Conservation (phyloP, 1,284 basidiomycete genomes). For the Cerrena zonata region DNA sequence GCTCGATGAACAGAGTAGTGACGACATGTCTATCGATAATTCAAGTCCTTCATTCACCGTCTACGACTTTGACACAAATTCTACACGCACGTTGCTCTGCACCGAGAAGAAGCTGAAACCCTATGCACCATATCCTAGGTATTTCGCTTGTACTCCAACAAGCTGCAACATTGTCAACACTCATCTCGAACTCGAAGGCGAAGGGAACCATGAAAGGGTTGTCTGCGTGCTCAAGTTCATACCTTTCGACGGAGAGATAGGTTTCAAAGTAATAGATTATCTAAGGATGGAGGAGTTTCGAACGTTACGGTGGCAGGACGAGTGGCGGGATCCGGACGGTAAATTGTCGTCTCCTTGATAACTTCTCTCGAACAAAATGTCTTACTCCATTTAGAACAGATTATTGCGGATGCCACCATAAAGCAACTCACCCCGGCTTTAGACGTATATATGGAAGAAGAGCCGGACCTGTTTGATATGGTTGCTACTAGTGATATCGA, state of each 20-base stretch:
- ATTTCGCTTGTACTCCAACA: slow-evolving; percentile 32
- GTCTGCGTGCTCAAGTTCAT: slow-evolving; percentile 21
- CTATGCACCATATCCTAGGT: slow-evolving; percentile 18
- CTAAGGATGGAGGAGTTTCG: slow-evolving; percentile 15
- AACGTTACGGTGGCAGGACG: slow-evolving; percentile 31
- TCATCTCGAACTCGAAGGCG: background rate
- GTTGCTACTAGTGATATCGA: background rate
- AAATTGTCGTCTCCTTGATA: slow-evolving; percentile 13
- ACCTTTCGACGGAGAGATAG: slow-evolving; percentile 32
- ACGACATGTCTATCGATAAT: no score
- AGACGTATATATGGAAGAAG: background rate
- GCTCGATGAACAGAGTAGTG: no score
- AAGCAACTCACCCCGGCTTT: background rate
- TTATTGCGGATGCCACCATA: background rate
- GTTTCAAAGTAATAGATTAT: slow-evolving; percentile 25
- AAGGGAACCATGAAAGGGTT: background rate
- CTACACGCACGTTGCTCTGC: background rate
- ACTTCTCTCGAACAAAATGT: background rate
- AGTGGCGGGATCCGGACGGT: slow-evolving; percentile 39
- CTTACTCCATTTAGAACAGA: background rate
- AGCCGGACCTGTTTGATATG: background rate
- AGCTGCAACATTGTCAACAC: slow-evolving; percentile 17
- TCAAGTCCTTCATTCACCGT: background rate
- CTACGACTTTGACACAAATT: background rate
- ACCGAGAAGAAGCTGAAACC: background rate